Base-by-base conservation (phyloP, 768 basidiomycete species). In the Panellus pusillus region DNA sequence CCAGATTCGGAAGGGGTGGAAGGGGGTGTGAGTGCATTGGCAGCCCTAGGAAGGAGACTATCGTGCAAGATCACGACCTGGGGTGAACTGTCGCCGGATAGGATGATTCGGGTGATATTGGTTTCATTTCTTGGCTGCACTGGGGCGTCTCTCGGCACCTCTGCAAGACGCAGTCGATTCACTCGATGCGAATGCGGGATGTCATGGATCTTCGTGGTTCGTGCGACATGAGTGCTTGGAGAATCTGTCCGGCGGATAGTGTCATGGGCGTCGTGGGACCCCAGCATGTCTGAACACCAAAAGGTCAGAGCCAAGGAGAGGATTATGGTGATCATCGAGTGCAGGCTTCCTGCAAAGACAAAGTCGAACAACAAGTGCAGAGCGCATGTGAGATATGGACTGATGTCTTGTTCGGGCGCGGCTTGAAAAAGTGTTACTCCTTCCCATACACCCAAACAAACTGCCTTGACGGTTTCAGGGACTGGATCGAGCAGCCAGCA, bases 381-480 rank as follows among this genome's bases (percentile, higher is more conserved):
- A 28, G 70, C 72, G 49, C 72, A 77, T 36, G 76, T 72, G 18
- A 79, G 68, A 58, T 70, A 69, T 50, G 75, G 72, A 63, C 77
- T 74, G 24, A 73, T 41, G 45, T 41, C 45, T 1, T 43, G 8
- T 7, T 24, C 47, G 66, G 69, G 63, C 40, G 61, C 71, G 40
- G 24, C 24, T 24, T 74, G 72, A 59, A 77, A 72, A n/a, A 78
- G 58, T 17, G 73, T 66, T 27, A 70, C 65, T 41, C 75, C 76
- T 61, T 78, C 76, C 73, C 73, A 76, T 38, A 74, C 42, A 9
- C 79, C 79, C 15, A 79, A 54, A 13, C 77, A 77, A 45, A 27
- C 58, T 65, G 42, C 62, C 66, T 11, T 66, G 53, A 13, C 68
- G 63, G 28, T 65, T 66, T 35, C 11, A 35, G 32, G 32, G 8